phyloP scores from a whole-genome alignment of 257 asterid genomes.

The Primulina tabacum region DNA sequence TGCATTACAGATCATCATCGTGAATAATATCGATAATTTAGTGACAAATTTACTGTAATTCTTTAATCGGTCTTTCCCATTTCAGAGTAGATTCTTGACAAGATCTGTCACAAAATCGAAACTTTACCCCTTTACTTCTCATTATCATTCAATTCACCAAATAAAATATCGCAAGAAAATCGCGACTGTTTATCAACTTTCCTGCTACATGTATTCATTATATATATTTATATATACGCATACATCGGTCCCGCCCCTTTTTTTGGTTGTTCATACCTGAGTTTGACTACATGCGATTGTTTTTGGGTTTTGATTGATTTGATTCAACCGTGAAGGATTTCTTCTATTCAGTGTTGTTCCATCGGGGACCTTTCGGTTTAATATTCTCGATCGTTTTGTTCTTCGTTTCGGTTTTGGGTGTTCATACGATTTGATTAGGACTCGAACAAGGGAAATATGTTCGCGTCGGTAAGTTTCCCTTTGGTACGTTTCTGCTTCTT shows the following conservation, averaged over 20 bases:
- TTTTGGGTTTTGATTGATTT: not conserved
- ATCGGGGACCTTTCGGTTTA: not conserved
- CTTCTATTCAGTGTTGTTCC: not conserved
- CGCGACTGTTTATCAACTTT: not conserved
- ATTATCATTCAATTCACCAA: not conserved
- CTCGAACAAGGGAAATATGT: not conserved
- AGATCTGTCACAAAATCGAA: not conserved
- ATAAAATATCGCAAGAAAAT: not conserved
- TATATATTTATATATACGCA: not conserved
- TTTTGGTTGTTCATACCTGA: not conserved
- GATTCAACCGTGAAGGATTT: not conserved
- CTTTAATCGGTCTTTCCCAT: not conserved
- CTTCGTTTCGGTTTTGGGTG: slow-evolving; percentile 18
- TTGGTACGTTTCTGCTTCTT: slow-evolving; percentile 11
- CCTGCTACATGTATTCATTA: not conserved
- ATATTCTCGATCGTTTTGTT: not conserved
- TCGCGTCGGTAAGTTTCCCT: slow-evolving; percentile 24
- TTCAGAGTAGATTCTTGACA: not conserved
- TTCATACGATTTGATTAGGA: not conserved
- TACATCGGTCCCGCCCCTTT: not conserved
- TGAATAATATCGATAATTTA: too few relatives aligned
- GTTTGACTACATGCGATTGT: not conserved
- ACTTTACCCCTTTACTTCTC: not conserved
- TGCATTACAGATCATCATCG: not conserved
- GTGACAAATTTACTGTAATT: not conserved